A percentile compares a stretch with the other conserved stretches of the same genome.
phyloP scores from a whole-genome alignment of 495 filamentous ascomycete species.

The Massariosphaeria phaeospora region DNA sequence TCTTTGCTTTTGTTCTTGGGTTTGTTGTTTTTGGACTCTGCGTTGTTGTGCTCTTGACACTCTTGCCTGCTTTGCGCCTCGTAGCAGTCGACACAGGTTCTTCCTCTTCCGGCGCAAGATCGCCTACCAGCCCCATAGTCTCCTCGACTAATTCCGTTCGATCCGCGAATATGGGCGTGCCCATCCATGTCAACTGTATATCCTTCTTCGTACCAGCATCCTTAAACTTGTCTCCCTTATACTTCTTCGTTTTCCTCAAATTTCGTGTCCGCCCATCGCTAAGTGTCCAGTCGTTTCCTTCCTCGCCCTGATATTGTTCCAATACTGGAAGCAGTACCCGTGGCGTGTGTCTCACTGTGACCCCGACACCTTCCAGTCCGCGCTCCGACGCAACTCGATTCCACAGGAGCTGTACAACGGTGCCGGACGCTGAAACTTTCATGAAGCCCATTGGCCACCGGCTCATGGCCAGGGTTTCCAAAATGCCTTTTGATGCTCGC shows the following conservation, averaged over 20 bases:
- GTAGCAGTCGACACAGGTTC: too few relatives aligned
- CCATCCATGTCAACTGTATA: slow-evolving; percentile 33
- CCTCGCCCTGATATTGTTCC: slow-evolving; percentile 8
- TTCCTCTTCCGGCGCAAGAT: slow-evolving; percentile 3
- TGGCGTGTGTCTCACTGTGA: slow-evolving; percentile 50
- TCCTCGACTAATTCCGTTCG: slow-evolving; percentile 17
- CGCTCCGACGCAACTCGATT: slow-evolving; percentile 58
- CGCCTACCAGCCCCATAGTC: slow-evolving; percentile 11
- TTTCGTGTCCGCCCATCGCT: slow-evolving; percentile 2
- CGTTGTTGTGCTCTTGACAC: too few relatives aligned
- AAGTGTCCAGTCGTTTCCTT: slow-evolving; percentile 1
- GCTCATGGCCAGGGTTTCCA: slow-evolving; percentile 63
- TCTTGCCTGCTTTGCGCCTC: too few relatives aligned
- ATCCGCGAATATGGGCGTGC: slow-evolving; percentile 23
- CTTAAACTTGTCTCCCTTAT: not conserved
- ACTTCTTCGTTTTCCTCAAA: not conserved
- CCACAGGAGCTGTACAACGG: slow-evolving; percentile 63
- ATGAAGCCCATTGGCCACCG: slow-evolving; percentile 60
- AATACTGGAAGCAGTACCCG: slow-evolving; percentile 11
- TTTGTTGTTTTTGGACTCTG: too few relatives aligned
- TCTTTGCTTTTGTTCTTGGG: too few relatives aligned
- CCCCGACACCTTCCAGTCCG: slow-evolving; percentile 60
- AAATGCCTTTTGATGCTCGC: slow-evolving; percentile 54
- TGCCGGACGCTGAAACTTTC: slow-evolving; percentile 48
- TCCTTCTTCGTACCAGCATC: slow-evolving; percentile 18